Base-by-base conservation (phyloP, 1,284 basidiomycete genomes). In the Wallemia ichthyophaga region DNA sequence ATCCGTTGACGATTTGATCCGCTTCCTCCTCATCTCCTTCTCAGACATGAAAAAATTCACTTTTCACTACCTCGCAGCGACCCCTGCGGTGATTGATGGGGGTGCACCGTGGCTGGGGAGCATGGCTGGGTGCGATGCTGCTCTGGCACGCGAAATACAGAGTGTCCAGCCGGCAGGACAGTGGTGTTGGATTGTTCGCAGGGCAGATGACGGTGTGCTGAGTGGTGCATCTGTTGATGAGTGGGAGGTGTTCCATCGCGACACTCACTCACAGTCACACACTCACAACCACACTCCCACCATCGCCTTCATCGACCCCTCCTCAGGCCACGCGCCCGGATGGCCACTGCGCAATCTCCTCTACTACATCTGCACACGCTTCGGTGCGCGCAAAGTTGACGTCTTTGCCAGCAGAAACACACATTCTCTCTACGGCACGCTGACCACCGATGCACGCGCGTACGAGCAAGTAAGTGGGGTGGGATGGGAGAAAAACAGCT, bases 31-130 rank as follows among this genome's bases (percentile, higher is more conserved):
- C 25, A 82, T 98, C 64, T 87, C 88, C 0, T 98, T 83, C 66
- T 85, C 94, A 0, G 94, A 98, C 69, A 79, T 98, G 61, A 98
- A 98, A 74, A 95, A 92, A 70, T 96, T 92, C 73, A 83, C 83
- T 63, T 96, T 87, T 69, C 89, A 83, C 68, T 95, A 98, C 71
- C 96, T 92, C 91, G 95, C 95, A 66, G 85, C 85, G 0, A 94
- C 95, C 69, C 94, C 94, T 0, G 87, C 88, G 0, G 79, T 96
- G 60, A 78, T 83, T 0, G 75, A 48, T 21, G n/a, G n/a, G n/a
- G n/a, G n/a, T 48, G 37, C 37, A 63, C 0, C 63, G 63, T 32
- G 65, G 66, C 0, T 60, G 62, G 1, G 68, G 67, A 67, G 58
- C 13, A 3, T 48, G 13, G n/a, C 9, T 11, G n/a, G n/a, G n/a